Percentiles rank a stretch among this genome's conserved stretches.
Evolutionary conservation across 805 yeast genomes (phyloP).

Genomic region (Grigorovia jiainica): DNA sequence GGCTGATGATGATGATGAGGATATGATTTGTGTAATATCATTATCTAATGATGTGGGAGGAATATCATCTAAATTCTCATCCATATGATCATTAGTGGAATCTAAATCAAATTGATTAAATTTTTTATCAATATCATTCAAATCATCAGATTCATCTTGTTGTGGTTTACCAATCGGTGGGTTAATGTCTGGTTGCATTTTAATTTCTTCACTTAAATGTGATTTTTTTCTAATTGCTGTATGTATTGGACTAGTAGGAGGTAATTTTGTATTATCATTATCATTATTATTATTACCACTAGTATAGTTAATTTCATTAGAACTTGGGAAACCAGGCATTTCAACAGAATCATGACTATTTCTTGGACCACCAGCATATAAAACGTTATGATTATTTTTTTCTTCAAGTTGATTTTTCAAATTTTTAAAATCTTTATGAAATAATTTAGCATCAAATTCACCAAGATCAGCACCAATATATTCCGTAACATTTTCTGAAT

Average conservation of each 20-base stretch:
- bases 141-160: not conserved
- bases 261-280: not conserved
- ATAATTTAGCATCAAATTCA: not conserved
- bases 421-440: not conserved
- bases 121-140: conserved; percentile 1
- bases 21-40: not conserved
- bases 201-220: conserved; percentile 19
- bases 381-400: conserved; percentile 8
- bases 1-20: not conserved
- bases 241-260: not conserved
- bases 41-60: not conserved
- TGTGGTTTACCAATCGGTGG: not conserved
- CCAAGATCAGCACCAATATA: not conserved
- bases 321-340: conserved; percentile 11
- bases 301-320: not conserved
- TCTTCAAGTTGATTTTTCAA: not conserved
- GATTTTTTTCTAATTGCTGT: conserved; percentile 12
- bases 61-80: not conserved
- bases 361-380: conserved; percentile 21
- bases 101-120: not conserved
- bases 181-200: not conserved
- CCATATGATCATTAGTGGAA: not conserved
- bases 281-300: not conserved
- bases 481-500: not conserved
- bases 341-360: conserved; percentile 19